A percentile compares a stretch with the other conserved stretches of the same genome.
Evolutionary conservation across 306 rosid species (phyloP).

Genomic region (Acacia melanoxylon): DNA sequence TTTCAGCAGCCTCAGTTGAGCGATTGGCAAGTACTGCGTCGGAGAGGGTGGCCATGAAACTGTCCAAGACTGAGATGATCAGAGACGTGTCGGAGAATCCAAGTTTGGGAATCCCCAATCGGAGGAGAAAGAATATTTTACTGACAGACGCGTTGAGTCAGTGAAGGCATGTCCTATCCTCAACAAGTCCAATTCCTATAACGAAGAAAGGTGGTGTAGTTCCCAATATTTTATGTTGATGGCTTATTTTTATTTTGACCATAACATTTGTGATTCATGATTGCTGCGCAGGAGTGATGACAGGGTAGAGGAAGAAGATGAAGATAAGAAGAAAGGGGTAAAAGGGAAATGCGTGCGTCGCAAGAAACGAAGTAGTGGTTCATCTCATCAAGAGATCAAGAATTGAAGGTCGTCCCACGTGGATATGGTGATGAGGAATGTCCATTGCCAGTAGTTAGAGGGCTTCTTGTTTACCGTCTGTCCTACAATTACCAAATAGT

Average conservation of each 20-base stretch:
- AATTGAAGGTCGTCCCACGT: constrained; percentile 29
- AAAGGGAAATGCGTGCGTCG: constrained; percentile 69
- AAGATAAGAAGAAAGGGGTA: constrained; percentile 25
- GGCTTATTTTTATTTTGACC: background rate
- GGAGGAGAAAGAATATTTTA: constrained; percentile 83
- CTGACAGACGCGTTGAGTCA: constrained; percentile 75
- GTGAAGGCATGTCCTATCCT: constrained; percentile 42
- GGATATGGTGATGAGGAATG: background rate
- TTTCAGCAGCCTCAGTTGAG: constrained; percentile 46
- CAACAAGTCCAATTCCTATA: constrained; percentile 68
- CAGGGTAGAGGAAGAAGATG: background rate
- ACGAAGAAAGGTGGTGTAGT: constrained; percentile 60
- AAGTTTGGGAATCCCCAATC: constrained; percentile 39
- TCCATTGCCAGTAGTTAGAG: background rate
- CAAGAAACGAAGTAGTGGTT: constrained; percentile 35
- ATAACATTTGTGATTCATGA: constrained; percentile 27
- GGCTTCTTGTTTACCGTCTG: background rate
- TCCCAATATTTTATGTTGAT: background rate
- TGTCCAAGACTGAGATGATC: constrained; percentile 48
- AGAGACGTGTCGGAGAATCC: constrained; percentile 71
- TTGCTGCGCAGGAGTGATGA: constrained; percentile 30
- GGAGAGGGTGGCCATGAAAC: background rate
- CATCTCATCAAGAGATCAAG: constrained; percentile 44
- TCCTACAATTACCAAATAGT: background rate
- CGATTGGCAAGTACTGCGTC: constrained; percentile 31